Evolutionary conservation across 2,329 filamentous ascomycete genomes (phyloP).

Genomic region (Aureobasidium sp.): DNA sequence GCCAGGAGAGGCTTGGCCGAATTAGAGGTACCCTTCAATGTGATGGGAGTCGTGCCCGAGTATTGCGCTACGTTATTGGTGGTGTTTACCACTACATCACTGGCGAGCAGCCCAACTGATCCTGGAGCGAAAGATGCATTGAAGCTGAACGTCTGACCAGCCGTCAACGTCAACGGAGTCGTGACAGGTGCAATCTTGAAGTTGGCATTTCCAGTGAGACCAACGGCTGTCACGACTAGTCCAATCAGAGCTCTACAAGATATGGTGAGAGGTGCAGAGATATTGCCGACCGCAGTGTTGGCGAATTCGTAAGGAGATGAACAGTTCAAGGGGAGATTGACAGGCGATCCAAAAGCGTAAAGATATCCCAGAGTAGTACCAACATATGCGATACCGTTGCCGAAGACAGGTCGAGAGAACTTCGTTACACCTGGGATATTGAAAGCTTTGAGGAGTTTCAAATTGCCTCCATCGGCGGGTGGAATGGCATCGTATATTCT

Average conservation of each 20-base stretch:
- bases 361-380: constrained; percentile 43
- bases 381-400: constrained; percentile 48
- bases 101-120: constrained; percentile 41
- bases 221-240: too few relatives aligned
- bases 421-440: constrained; percentile 45
- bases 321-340: constrained; percentile 47
- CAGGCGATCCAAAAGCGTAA: constrained; percentile 49
- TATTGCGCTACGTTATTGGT: constrained; percentile 40
- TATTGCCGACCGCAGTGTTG: constrained; percentile 33
- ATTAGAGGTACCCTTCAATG: constrained; percentile 41
- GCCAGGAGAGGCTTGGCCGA: constrained; percentile 39
- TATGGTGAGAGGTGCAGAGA: constrained; percentile 27
- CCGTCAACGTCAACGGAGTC: constrained; percentile 25
- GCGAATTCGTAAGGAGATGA: constrained; percentile 42
- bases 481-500: constrained; percentile 47
- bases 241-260: constrained; percentile 47
- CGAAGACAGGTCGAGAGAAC: constrained; percentile 50
- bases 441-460: constrained; percentile 44
- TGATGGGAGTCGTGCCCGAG: constrained; percentile 38
- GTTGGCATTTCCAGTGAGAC: constrained; percentile 32
- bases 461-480: constrained; percentile 22
- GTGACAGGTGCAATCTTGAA: constrained; percentile 29
- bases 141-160: constrained; percentile 32
- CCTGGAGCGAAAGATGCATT: constrained; percentile 38
- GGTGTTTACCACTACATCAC: constrained; percentile 40